These are phyloP conservation scores for Podaxis sp. DNA, from an alignment of 768 basidiomycete species.

Conservation along the genomic window DNA sequence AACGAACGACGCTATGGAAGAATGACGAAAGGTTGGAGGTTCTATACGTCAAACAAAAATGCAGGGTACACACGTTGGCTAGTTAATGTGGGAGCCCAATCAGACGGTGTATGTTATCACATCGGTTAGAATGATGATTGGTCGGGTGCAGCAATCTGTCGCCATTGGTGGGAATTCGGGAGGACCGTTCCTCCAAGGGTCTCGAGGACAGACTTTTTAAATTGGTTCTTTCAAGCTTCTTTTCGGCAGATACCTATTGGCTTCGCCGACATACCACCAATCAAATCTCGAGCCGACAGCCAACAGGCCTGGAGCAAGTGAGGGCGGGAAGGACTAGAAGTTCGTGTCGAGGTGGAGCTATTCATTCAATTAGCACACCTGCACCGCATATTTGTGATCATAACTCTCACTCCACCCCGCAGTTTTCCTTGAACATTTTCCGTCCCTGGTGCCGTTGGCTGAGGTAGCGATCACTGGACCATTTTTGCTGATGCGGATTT, in stretches of 20 bases:
- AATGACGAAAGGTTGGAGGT: constrained; percentile 3
- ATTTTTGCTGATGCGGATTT: neutral
- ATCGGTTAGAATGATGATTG: neutral
- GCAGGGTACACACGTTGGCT: neutral
- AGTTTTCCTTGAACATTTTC: neutral
- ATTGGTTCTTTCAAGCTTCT: neutral
- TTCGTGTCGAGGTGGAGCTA: neutral
- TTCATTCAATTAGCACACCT: neutral
- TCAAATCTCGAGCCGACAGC: neutral
- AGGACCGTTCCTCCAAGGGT: neutral
- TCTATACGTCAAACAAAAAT: neutral
- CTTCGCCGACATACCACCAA: neutral
- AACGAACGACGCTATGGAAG: constrained; percentile 11
- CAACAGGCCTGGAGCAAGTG: neutral
- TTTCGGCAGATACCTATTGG: no score
- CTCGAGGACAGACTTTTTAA: neutral
- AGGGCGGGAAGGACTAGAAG: neutral
- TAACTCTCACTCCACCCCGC: constrained; percentile 4
- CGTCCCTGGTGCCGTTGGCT: neutral
- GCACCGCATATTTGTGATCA: neutral
- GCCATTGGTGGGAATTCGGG: neutral
- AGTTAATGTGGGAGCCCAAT: neutral
- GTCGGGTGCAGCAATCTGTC: neutral
- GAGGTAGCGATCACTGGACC: neutral
- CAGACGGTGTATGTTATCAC: neutral